A percentile compares a stretch with the other conserved stretches of the same genome.
Evolutionary conservation across 2,329 filamentous ascomycete species (phyloP).

Genomic region (Berkeleyomyces basicola): DNA sequence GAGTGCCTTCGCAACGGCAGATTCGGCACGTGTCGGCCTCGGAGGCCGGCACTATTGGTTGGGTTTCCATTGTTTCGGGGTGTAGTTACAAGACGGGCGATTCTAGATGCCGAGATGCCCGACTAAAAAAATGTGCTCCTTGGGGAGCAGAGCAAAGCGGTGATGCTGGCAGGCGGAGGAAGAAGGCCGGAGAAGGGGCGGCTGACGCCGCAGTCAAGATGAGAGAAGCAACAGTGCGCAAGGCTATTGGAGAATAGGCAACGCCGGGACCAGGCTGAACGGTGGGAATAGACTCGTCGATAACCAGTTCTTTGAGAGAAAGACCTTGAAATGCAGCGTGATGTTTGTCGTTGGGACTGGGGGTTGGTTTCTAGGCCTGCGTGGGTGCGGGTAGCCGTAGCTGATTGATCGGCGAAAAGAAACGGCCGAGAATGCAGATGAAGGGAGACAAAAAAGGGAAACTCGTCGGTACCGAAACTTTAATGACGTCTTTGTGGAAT

Average conservation of each 20-base stretch:
- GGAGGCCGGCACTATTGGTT: background rate
- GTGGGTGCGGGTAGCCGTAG: too few species aligned
- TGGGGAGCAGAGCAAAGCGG: too few species aligned
- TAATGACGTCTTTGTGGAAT: too few species aligned
- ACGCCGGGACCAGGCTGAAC: background rate
- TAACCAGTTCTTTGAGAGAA: too few species aligned
- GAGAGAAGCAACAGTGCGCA: background rate
- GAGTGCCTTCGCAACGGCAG: conserved; percentile 74
- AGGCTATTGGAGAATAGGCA: background rate
- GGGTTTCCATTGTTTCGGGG: background rate
- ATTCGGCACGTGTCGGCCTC: conserved; percentile 86
- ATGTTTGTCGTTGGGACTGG: too few species aligned
- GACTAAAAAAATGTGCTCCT: background rate
- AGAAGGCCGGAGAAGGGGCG: background rate
- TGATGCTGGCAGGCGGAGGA: background rate
- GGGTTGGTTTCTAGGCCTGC: too few species aligned
- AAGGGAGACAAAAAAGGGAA: too few species aligned
- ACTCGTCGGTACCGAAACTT: too few species aligned
- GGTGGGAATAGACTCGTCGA: too few species aligned
- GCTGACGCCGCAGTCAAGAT: background rate
- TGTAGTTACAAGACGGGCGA: background rate
- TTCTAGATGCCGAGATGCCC: background rate
- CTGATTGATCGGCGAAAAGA: too few species aligned
- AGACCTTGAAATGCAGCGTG: too few species aligned
- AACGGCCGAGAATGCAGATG: too few species aligned